These are phyloP conservation scores for Nitzschia sp. DNA, from an alignment of 108 stramenopile species.

Conservation along the genomic window DNA sequence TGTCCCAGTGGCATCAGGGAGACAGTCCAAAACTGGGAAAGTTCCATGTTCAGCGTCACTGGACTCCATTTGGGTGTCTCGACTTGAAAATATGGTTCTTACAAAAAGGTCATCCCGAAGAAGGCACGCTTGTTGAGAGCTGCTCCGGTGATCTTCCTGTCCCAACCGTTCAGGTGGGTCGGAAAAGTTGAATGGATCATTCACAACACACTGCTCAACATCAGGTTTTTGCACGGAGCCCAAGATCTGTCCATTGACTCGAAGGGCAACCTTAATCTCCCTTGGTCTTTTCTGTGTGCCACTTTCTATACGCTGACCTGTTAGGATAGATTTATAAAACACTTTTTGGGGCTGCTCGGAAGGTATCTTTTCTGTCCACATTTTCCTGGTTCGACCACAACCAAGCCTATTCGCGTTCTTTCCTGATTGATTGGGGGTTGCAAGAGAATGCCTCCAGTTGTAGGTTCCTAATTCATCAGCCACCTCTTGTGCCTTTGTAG, in stretches of 20 bases:
- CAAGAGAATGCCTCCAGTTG: slow-evolving; percentile 50
- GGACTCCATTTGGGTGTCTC: no score
- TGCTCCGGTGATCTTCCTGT: neutral
- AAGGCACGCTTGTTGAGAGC: neutral
- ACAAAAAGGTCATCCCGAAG: slow-evolving; percentile 7
- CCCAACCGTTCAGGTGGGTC: no score
- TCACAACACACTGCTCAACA: neutral
- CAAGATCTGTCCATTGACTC: slow-evolving; percentile 49
- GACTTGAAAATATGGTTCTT: neutral
- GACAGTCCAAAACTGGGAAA: slow-evolving; percentile 19
- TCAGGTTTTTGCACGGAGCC: slow-evolving; percentile 2
- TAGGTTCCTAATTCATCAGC: slow-evolving; percentile 60
- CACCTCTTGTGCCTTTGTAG: slow-evolving; percentile 23
- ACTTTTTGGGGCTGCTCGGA: slow-evolving; percentile 38
- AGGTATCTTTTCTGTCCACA: slow-evolving; percentile 55
- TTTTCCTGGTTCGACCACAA: slow-evolving; percentile 62
- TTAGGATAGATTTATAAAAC: slow-evolving; percentile 55
- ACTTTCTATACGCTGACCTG: slow-evolving; percentile 53
- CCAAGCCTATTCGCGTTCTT: slow-evolving; percentile 37
- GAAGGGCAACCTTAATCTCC: slow-evolving; percentile 61
- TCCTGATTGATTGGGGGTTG: slow-evolving; percentile 25
- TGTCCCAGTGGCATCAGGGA: slow-evolving; percentile 52
- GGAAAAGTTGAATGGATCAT: no score
- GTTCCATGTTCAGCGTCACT: no score
- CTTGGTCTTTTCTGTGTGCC: slow-evolving; percentile 51